Evolutionary conservation across 2,329 filamentous ascomycete genomes (phyloP).

Genomic region (Colletotrichum sojae): DNA sequence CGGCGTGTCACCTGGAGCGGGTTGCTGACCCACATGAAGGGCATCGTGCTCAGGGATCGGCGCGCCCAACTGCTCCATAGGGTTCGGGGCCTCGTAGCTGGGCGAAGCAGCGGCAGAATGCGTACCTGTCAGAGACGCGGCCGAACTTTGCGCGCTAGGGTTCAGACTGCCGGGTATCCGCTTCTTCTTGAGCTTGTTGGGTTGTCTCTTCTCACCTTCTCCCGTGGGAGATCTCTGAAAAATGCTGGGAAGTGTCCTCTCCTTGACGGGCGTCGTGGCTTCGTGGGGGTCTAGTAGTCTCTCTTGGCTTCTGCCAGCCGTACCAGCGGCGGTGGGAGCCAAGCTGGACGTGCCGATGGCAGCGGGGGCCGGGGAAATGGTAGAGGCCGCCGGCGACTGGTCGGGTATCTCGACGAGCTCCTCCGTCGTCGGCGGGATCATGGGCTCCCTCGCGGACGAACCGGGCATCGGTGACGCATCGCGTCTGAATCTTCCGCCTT

Average conservation of each 20-base stretch:
- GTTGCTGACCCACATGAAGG: conserved; percentile 18
- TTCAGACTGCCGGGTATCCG: conserved; percentile 81
- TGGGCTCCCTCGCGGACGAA: conserved; percentile 54
- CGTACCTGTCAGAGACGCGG: conserved; percentile 74
- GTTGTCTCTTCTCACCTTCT: conserved; percentile 76
- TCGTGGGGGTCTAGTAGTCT: conserved; percentile 60
- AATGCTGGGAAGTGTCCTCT: conserved; percentile 77
- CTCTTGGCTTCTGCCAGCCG: conserved; percentile 64
- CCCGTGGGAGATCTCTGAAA: conserved; percentile 78
- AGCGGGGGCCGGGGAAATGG: conserved; percentile 46
- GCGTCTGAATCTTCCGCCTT: conserved; percentile 73
- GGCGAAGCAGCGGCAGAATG: conserved; percentile 63
- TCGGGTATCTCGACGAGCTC: conserved; percentile 28
- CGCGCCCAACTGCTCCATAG: conserved; percentile 56
- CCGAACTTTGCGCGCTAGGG: conserved; percentile 92
- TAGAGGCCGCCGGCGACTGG: conserved; percentile 41
- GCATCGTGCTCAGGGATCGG: conserved; percentile 40
- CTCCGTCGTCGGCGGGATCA: conserved; percentile 47
- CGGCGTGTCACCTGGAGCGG: conserved; percentile 43
- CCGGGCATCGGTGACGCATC: conserved; percentile 46
- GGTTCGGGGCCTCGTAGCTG: conserved; percentile 60
- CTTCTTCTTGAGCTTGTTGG: conserved; percentile 95
- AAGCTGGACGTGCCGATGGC: conserved; percentile 46
- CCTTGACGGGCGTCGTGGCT: conserved; percentile 71
- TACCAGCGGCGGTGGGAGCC: conserved; percentile 48